These are phyloP conservation scores for Discostella stelligeroides DNA, from an alignment of 108 stramenopile genomes.

Conservation along the genomic window DNA sequence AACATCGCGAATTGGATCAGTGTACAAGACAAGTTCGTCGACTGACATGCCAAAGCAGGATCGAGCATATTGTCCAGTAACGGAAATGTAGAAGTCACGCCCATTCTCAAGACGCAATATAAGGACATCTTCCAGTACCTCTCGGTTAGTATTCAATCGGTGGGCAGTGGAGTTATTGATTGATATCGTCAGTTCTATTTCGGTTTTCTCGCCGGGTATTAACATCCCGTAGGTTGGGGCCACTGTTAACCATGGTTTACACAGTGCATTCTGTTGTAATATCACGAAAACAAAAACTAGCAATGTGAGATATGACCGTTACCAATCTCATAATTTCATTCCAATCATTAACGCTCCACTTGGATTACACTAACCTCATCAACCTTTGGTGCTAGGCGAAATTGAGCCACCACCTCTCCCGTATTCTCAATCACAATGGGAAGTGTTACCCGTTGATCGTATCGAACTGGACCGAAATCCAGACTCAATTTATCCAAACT, in stretches of 20 bases:
- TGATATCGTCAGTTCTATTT: conserved; percentile 76
- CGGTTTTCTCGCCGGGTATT: conserved; percentile 84
- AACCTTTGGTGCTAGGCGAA: conserved; percentile 91
- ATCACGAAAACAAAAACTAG: not conserved
- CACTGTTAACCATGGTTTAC: conserved; percentile 92
- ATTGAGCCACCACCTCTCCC: conserved; percentile 87
- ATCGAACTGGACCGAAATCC: conserved; percentile 81
- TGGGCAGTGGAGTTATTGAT: conserved; percentile 85
- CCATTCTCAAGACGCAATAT: conserved; percentile 95
- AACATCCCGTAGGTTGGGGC: conserved; percentile 92
- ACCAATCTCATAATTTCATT: too few relatives aligned
- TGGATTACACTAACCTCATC: conserved; percentile 92
- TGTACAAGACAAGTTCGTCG: conserved; percentile 87
- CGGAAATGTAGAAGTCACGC: conserved; percentile 91
- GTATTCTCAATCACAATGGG: conserved; percentile 85
- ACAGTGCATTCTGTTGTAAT: conserved; percentile 58
- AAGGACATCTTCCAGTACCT: conserved; percentile 90
- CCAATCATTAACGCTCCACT: too few relatives aligned
- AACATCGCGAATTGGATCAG: conserved; percentile 87
- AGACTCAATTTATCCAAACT: conserved; percentile 72
- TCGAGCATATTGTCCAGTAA: conserved; percentile 81
- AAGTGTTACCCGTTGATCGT: conserved; percentile 65
- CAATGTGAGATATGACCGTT: too few relatives aligned
- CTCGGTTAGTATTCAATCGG: conserved; percentile 74
- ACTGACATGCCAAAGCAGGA: conserved; percentile 94